A percentile compares a stretch with the other conserved stretches of the same genome.
Conservation (phyloP, 352 stramenopile genomes). For the Phytophthora pluvialis region DNA sequence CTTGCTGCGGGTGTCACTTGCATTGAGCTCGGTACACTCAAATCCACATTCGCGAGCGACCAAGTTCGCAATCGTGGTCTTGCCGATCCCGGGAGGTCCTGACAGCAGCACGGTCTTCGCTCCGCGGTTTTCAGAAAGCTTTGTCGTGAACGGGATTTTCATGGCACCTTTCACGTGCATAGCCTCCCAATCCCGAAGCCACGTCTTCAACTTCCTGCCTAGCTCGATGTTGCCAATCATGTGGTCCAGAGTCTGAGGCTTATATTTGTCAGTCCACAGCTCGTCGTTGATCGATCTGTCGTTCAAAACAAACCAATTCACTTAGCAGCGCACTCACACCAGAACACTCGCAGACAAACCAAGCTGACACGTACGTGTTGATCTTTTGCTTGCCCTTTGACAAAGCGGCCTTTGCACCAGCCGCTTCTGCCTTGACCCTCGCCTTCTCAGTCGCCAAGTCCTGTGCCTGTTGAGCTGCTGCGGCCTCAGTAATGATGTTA, state of each 20-base stretch:
- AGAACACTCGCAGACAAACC: neutral
- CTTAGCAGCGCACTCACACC: neutral
- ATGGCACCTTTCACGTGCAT: slow-evolving; percentile 87
- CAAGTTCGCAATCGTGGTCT: slow-evolving; percentile 96
- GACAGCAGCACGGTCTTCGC: slow-evolving; percentile 96
- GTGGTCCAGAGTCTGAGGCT: slow-evolving; percentile 88
- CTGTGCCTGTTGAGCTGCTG: slow-evolving; percentile 69
- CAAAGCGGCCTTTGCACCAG: slow-evolving; percentile 28
- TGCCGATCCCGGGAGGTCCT: slow-evolving; percentile 95
- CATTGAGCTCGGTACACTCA: slow-evolving; percentile 97
- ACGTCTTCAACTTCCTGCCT: slow-evolving; percentile 88
- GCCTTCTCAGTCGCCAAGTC: slow-evolving; percentile 67
- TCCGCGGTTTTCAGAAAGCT: slow-evolving; percentile 87
- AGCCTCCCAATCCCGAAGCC: slow-evolving; percentile 83
- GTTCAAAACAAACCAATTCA: slow-evolving; percentile 6
- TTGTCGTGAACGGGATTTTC: slow-evolving; percentile 78
- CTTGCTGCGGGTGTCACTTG: slow-evolving; percentile 98
- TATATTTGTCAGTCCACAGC: slow-evolving; percentile 98
- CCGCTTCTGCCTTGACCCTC: slow-evolving; percentile 55
- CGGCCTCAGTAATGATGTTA: slow-evolving; percentile 81
- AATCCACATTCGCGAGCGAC: slow-evolving; percentile 92
- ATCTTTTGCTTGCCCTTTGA: slow-evolving; percentile 69
- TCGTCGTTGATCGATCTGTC: slow-evolving; percentile 55
- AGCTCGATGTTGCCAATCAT: slow-evolving; percentile 95
- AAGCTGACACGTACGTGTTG: slow-evolving; percentile 38